Evolutionary conservation across 441 rosid genomes (phyloP).

Genomic region (Omphalea diandra): DNA sequence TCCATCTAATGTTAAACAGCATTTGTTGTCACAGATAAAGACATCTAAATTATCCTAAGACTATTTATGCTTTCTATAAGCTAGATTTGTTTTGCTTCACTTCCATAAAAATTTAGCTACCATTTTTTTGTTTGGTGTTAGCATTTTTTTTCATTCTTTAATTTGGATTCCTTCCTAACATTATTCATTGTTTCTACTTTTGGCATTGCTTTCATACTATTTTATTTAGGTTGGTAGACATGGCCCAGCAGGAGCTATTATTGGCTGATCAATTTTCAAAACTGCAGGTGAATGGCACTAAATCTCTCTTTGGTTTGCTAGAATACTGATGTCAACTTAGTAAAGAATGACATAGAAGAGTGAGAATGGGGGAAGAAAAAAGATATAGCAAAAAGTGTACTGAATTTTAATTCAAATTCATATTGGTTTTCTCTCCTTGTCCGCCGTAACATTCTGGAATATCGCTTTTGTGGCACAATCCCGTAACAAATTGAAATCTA

Average conservation of each 20-base stretch:
- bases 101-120: background rate
- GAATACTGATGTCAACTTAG: background rate
- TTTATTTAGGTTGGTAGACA: conserved; percentile 75
- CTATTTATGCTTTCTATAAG: too few species aligned
- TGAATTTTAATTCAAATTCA: background rate
- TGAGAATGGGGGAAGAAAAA: background rate
- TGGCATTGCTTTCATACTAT: conserved; percentile 7
- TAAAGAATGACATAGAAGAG: background rate
- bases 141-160: background rate
- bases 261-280: conserved; percentile 90
- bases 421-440: background rate
- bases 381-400: too few species aligned
- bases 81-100: too few species aligned
- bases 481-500: background rate
- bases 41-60: background rate
- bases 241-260: conserved; percentile 88
- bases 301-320: background rate
- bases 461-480: too few species aligned
- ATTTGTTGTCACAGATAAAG: background rate
- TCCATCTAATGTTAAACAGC: background rate
- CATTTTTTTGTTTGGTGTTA: background rate
- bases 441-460: background rate
- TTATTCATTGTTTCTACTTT: background rate
- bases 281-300: conserved; percentile 64
- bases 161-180: background rate